Conservation (phyloP, 306 rosid genomes). For the Vicia faba region DNA sequence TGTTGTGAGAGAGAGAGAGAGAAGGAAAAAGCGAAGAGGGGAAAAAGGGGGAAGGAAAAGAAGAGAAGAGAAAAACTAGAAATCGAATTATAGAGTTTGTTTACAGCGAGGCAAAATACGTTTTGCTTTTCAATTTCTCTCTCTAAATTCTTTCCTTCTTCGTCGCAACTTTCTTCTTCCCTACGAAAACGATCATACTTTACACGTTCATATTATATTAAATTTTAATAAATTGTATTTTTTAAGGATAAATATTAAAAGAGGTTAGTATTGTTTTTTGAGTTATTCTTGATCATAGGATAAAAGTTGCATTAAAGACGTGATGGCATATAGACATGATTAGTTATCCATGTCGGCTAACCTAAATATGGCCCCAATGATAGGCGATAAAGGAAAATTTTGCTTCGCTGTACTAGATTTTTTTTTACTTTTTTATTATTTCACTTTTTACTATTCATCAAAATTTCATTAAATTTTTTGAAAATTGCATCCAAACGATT, state of each 20-base stretch:
- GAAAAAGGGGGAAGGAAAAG: not conserved
- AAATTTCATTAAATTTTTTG: no score
- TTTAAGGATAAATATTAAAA: not conserved
- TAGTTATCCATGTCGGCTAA: no score
- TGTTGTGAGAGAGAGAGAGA: not conserved
- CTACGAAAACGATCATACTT: slow-evolving; percentile 1
- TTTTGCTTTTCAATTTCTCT: not conserved
- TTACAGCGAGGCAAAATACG: not conserved
- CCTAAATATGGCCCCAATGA: no score
- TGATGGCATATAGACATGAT: no score
- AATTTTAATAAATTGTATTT: not conserved
- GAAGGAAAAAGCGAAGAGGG: not conserved
- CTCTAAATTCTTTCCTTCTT: not conserved
- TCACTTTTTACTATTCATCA: no score
- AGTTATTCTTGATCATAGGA: no score
- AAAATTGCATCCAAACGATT: no score
- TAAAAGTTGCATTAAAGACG: no score
- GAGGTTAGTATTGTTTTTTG: no score
- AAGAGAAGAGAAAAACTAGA: not conserved
- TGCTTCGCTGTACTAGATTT: no score
- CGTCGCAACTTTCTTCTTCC: not conserved
- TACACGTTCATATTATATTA: not conserved
- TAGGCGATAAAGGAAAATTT: no score
- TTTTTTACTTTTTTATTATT: no score
- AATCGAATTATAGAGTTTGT: not conserved